Evolutionary conservation across 768 basidiomycete species (phyloP), one percentile per base, ranked within the genome.

Genomic region (Mycena rosella): DNA sequence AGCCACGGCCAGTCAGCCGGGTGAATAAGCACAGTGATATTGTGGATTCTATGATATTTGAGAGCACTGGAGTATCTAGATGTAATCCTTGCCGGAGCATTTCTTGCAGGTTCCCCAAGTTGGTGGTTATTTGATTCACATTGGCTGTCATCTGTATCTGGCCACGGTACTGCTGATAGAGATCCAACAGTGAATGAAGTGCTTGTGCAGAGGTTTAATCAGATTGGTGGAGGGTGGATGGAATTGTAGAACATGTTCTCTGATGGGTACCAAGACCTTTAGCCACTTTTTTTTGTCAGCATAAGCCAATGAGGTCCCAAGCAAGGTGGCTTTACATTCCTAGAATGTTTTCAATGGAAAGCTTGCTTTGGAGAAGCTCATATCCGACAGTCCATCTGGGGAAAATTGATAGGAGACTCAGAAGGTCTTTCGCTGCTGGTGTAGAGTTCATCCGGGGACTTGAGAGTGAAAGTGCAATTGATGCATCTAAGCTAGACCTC

Each of bases 291-390:
- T 54, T 8, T 44, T n/a, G 29, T 49, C 55, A 8, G 29, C 18
- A 40, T 52, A 66, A 17, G 65, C 65, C n/a, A 66, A 32, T 2
- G 65, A 40, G 6, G 65, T 66, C 7, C 51, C 29, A 10, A 66
- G 40, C 8, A 66, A 30, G 5, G 44, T 34, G 0, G 59, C 26
- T 52, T 59, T 67, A 45, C 51, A 53, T n/a, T 15, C 13, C 9
- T 2, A 60, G n/a, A n/a, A 60, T n/a, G 29, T 47, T 22, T 4
- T 27, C 24, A 2, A 67, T 67, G 3, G 22, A 17, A 24, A 51
- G 36, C 1, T 54, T 8, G 30, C 38, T 60, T 49, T 67, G 58
- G 15, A 47, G 51, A 30, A 67, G 59, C 24, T 67, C 59, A 40
- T 20, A 26, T 60, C 58, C 1, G 65, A 58, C 9, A 66, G 29